Evolutionary conservation across 2,329 filamentous ascomycete genomes (phyloP).

Genomic region (Lojkania enalia): DNA sequence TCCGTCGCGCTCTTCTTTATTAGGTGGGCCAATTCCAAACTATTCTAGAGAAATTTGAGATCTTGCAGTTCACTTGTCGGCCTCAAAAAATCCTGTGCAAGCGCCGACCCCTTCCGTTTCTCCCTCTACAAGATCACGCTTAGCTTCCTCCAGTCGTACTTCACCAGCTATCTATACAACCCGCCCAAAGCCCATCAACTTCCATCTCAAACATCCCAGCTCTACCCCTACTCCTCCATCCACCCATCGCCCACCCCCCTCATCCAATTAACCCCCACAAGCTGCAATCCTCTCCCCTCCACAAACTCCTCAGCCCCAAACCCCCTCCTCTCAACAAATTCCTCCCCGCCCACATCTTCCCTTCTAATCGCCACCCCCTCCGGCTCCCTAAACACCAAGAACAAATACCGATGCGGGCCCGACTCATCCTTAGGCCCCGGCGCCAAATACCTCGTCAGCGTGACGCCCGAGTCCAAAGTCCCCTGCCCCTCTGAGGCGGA

Average conservation of each 20-base stretch:
- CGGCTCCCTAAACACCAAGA: constrained; percentile 36
- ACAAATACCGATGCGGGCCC: constrained; percentile 41
- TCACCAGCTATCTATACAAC: too few species aligned
- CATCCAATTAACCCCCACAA: constrained; percentile 44
- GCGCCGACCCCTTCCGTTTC: too few species aligned
- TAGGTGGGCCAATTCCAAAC: too few species aligned
- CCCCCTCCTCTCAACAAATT: constrained; percentile 40
- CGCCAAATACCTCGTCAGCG: constrained; percentile 37
- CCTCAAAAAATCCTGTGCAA: too few species aligned
- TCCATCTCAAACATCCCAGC: too few species aligned
- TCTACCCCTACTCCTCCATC: constrained; percentile 24
- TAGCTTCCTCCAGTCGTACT: too few species aligned
- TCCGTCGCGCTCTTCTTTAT: too few species aligned
- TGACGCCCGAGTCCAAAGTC: constrained; percentile 17
- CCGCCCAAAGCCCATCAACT: neutral
- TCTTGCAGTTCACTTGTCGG: too few species aligned
- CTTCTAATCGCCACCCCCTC: constrained; percentile 24
- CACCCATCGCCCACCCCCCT: constrained; percentile 43
- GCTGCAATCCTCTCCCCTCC: constrained; percentile 28
- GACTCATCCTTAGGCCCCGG: constrained; percentile 42
- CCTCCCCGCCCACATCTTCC: constrained; percentile 39
- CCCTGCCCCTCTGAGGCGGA: neutral
- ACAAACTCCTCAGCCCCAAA: constrained; percentile 31
- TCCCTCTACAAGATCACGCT: too few species aligned
- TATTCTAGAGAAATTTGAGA: too few species aligned